Evolutionary conservation across 2,329 filamentous ascomycete species (phyloP).

Genomic region (Aureobasidium musti): DNA sequence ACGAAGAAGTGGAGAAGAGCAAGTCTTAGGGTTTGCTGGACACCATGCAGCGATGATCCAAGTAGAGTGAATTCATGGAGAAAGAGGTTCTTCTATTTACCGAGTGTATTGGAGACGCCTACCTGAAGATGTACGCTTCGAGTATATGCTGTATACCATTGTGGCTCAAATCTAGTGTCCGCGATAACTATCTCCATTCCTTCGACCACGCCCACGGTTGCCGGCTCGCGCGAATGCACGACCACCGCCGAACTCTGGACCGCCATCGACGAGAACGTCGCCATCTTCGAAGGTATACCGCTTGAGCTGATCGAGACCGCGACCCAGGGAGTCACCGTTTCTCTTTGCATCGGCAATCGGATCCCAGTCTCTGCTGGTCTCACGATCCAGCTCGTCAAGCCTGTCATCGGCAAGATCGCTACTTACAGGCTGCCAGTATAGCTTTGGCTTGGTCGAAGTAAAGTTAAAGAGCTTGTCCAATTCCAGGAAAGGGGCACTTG

Average conservation of each 20-base stretch:
- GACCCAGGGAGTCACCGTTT: slow-evolving; percentile 34
- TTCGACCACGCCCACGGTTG: slow-evolving; percentile 32
- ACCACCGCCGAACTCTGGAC: slow-evolving; percentile 40
- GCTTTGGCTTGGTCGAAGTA: slow-evolving; percentile 62
- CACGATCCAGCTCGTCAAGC: slow-evolving; percentile 59
- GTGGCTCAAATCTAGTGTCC: background rate
- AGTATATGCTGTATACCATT: background rate
- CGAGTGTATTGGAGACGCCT: background rate
- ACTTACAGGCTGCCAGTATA: slow-evolving; percentile 67
- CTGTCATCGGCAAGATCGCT: slow-evolving; percentile 65
- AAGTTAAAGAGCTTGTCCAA: slow-evolving; percentile 63
- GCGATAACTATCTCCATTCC: slow-evolving; percentile 4
- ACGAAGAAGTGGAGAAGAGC: too few species aligned
- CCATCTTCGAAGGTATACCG: slow-evolving; percentile 50
- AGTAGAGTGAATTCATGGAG: too few species aligned
- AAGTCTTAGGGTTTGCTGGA: too few species aligned
- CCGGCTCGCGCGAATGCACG: slow-evolving; percentile 32
- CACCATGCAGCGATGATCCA: too few species aligned
- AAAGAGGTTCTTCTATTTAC: background rate
- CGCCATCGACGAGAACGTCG: slow-evolving; percentile 48
- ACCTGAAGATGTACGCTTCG: background rate
- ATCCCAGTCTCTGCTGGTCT: slow-evolving; percentile 48
- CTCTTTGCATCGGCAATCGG: slow-evolving; percentile 34
- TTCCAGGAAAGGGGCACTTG: slow-evolving; percentile 50
- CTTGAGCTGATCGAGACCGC: slow-evolving; percentile 43